Conservation (phyloP, 768 basidiomycete species). For the Russula sp. region DNA sequence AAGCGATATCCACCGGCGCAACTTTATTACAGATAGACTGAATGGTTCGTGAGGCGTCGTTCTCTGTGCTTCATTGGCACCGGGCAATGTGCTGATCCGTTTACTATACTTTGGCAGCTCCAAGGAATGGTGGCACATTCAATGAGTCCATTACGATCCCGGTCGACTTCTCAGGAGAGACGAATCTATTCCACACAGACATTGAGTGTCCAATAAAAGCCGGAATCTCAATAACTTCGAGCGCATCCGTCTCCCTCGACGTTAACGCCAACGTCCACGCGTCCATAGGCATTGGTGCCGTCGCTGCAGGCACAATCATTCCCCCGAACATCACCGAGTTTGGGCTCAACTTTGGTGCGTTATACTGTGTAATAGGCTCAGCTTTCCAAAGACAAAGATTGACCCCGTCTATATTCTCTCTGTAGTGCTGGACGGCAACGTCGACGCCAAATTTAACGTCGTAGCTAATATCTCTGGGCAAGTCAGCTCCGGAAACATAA, state of each 20-base stretch:
- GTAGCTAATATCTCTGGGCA: not conserved
- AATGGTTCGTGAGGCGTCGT: not conserved
- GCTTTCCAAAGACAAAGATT: slow-evolving; percentile 4
- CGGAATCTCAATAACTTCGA: not conserved
- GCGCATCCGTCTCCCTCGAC: slow-evolving; percentile 8
- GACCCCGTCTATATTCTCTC: slow-evolving; percentile 25
- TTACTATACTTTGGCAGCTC: not conserved
- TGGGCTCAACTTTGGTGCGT: slow-evolving; percentile 11
- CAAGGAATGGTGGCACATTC: not conserved
- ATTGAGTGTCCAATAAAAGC: not conserved
- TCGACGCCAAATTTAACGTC: not conserved
- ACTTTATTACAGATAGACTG: not conserved
- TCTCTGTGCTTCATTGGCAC: not conserved
- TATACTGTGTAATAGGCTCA: no score
- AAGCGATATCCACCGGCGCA: not conserved
- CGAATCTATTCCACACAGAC: not conserved
- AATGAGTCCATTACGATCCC: not conserved
- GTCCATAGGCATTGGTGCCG: slow-evolving; percentile 4
- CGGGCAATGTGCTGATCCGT: not conserved
- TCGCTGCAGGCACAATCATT: slow-evolving; percentile 18
- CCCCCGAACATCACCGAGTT: slow-evolving; percentile 16
- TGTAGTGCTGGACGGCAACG: not conserved
- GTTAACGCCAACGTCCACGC: not conserved
- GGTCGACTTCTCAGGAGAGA: not conserved
- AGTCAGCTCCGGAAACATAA: not conserved